Evolutionary conservation across 495 filamentous ascomycete genomes (phyloP).

Genomic region (Hyaloscypha hepaticicola): DNA sequence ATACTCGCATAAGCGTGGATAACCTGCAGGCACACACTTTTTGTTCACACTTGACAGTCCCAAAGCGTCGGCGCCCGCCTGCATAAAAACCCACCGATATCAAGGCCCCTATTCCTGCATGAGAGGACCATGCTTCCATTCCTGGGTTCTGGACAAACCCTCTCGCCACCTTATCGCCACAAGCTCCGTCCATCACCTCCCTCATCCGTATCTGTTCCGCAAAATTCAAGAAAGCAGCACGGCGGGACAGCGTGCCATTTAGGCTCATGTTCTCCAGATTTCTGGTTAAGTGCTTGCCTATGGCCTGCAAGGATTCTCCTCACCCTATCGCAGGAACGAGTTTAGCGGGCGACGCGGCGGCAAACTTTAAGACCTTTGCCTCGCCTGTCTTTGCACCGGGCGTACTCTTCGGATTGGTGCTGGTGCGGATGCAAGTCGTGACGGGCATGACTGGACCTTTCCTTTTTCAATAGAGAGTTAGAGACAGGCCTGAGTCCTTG

Average conservation of each 20-base stretch:
- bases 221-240: too few relatives aligned
- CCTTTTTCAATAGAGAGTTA: neutral
- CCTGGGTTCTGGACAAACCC: neutral
- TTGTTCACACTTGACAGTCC: neutral
- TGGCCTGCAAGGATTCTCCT: neutral
- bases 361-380: slow-evolving; percentile 5
- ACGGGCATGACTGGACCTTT: neutral
- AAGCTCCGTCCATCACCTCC: neutral
- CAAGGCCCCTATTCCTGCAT: neutral
- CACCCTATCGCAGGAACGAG: neutral
- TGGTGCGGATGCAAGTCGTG: neutral
- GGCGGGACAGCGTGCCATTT: too few relatives aligned
- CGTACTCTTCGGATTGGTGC: neutral
- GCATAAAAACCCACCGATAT: neutral
- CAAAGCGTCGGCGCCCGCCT: neutral
- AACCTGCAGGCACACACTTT: neutral
- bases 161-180: neutral
- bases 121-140: neutral
- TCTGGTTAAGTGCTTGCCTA: neutral
- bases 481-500: neutral
- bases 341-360: neutral
- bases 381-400: neutral
- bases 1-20: neutral
- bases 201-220: neutral
- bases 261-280: neutral